Conservation (phyloP, 1,284 basidiomycete genomes). For the Mycena citricolor region DNA sequence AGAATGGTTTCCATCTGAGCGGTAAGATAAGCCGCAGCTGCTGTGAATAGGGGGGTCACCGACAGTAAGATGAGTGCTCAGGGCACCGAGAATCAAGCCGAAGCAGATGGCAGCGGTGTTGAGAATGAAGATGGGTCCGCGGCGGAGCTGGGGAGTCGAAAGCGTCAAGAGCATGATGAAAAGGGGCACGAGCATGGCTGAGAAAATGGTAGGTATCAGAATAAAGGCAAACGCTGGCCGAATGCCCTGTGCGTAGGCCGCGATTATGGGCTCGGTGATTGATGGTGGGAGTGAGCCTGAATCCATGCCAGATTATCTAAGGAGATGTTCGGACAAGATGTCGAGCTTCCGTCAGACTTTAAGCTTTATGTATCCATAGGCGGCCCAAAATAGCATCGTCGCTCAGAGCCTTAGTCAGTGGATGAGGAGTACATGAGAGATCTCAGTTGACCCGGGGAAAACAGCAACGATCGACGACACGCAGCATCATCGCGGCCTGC, state of each 20-base stretch:
- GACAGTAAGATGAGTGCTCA: conserved; percentile 4
- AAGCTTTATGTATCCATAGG: too few relatives aligned
- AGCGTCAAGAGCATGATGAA: conserved; percentile 31
- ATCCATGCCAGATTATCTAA: too few relatives aligned
- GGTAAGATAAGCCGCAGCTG: neutral
- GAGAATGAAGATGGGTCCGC: conserved; percentile 30
- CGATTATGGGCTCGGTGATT: conserved; percentile 13
- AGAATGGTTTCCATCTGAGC: neutral
- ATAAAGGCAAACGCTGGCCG: conserved; percentile 7
- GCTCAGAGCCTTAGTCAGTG: too few relatives aligned
- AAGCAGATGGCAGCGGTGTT: conserved; percentile 28
- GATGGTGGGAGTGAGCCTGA: too few relatives aligned
- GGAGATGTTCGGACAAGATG: too few relatives aligned
- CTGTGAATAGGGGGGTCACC: neutral
- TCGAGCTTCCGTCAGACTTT: too few relatives aligned
- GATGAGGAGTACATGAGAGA: too few relatives aligned
- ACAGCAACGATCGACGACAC: too few relatives aligned
- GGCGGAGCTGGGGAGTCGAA: conserved; percentile 29
- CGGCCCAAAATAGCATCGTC: too few relatives aligned
- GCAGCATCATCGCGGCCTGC: too few relatives aligned
- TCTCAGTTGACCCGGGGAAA: too few relatives aligned
- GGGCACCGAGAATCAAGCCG: conserved; percentile 25
- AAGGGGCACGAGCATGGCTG: conserved; percentile 31
- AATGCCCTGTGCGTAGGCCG: conserved; percentile 5
- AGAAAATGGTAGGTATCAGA: conserved; percentile 8